Conservation (phyloP, 1,284 basidiomycete species). For the Cutaneotrichosporon mucoides region DNA sequence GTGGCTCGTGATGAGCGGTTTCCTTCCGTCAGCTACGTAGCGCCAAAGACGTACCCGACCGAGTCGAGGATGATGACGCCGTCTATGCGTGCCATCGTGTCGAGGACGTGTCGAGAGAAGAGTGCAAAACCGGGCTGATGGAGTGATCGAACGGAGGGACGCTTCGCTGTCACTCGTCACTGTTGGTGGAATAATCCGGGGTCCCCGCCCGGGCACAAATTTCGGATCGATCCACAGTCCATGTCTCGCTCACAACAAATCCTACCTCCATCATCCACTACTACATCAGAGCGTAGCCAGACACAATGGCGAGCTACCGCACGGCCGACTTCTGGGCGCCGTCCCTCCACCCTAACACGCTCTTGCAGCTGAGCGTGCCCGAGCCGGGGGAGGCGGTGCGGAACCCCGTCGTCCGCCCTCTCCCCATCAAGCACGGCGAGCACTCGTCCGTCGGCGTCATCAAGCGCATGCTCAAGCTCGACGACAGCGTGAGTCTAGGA, state of each 20-base stretch:
- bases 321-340: slow-evolving; percentile 44
- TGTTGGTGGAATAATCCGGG: neutral
- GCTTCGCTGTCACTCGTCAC: neutral
- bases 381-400: slow-evolving; percentile 17
- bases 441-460: slow-evolving; percentile 32
- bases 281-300: no score
- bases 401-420: slow-evolving; percentile 41
- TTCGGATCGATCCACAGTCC: neutral
- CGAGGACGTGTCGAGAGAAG: neutral
- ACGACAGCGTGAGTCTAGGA: slow-evolving; percentile 14
- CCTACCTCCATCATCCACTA: neutral
- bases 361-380: slow-evolving; percentile 43
- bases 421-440: slow-evolving; percentile 40
- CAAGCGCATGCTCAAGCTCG: slow-evolving; percentile 29
- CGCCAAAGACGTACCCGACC: slow-evolving; percentile 58
- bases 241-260: neutral
- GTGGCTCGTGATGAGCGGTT: slow-evolving; percentile 84
- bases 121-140: neutral
- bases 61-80: slow-evolving; percentile 83
- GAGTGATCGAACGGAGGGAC: neutral
- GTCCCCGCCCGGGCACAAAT: neutral
- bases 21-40: slow-evolving; percentile 52
- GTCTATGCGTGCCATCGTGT: slow-evolving; percentile 59
- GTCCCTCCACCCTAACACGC: slow-evolving; percentile 42
- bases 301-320: slow-evolving; percentile 18